Base-by-base conservation (phyloP, 1,284 basidiomycete genomes). In the Tilletia horrida region DNA sequence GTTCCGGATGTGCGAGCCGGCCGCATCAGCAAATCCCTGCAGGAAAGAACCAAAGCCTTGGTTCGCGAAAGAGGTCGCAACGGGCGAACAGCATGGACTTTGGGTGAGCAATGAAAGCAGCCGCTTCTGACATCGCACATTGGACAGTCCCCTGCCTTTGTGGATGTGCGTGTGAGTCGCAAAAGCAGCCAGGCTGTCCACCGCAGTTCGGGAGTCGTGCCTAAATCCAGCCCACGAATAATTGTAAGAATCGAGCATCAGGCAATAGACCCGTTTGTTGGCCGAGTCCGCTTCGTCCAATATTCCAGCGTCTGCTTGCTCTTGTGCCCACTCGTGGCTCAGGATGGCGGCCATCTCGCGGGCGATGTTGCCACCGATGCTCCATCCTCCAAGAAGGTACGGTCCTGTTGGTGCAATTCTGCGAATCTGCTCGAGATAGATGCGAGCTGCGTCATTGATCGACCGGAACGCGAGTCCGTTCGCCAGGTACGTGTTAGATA, bases 281-380 rank as follows among this genome's bases (percentile, higher is more conserved):
- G n/a, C 27, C 55, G 27, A 16, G 11, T 59, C 29, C 27, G 18
- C 27, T 16, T 35, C 55, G 6, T 11, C 35, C 35, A 11, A 40
- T 4, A 40, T 4, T 4, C 35, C 35, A 6, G 35, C 11, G 14
- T 9, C 18, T 40, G 25, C 55, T 29, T 59, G 27, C 14, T 14
- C 13, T 40, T 59, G 27, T 11, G 55, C 55, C 55, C 55, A 59
- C 21, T 59, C 27, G 13, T 59, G 27, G 9, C 27, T 16, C 3
- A 59, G 55, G 21, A 59, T 31, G 29, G 55, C 55, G 25, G 29
- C 55, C 29, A 59, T 40, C n/a, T 59, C 55, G 3, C 55, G 55
- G 6, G 55, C 55, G n/a, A 59, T 29, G n/a, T 59, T 59, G 55
- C 55, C 55, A 21, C 55, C 55, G 55, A 59, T n/a, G 29, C 55